Conservation (phyloP, 768 basidiomycete genomes). For the Clathrus columnatus region DNA sequence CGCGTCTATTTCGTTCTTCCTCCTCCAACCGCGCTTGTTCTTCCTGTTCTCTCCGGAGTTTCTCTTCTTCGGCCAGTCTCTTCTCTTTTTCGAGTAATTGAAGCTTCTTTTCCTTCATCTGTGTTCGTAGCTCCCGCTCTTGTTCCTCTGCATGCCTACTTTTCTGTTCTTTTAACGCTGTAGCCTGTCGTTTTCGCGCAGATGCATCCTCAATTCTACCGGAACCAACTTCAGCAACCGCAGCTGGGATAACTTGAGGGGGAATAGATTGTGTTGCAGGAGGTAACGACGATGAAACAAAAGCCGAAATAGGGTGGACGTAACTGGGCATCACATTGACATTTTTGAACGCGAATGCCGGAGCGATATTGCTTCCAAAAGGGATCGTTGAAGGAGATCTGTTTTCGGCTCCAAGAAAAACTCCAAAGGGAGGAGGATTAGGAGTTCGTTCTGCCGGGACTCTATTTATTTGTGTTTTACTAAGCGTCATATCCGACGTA, state of each 20-base stretch:
- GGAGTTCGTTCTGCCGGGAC: not conserved
- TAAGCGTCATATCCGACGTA: no score
- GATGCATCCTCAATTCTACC: not conserved
- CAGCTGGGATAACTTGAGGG: not conserved
- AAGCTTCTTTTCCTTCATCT: not conserved
- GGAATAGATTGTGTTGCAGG: not conserved
- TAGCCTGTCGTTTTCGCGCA: not conserved
- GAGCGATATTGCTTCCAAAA: not conserved
- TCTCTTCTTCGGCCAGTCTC: not conserved
- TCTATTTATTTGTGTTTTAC: not conserved
- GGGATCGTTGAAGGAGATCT: not conserved
- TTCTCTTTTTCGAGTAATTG: not conserved
- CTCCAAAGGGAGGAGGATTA: no score
- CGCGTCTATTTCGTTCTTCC: not conserved
- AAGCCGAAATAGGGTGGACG: not conserved
- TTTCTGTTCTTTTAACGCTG: not conserved
- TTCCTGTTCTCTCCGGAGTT: not conserved
- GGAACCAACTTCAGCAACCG: not conserved
- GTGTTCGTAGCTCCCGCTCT: not conserved
- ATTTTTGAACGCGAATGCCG: not conserved
- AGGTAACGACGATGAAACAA: not conserved
- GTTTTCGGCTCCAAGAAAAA: no score
- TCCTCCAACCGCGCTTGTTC: not conserved
- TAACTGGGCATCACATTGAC: not conserved
- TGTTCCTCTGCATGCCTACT: not conserved